These are phyloP conservation scores for Ogataea hybrid DNA, from an alignment of 1,139 yeast species.

Conservation along the genomic window DNA sequence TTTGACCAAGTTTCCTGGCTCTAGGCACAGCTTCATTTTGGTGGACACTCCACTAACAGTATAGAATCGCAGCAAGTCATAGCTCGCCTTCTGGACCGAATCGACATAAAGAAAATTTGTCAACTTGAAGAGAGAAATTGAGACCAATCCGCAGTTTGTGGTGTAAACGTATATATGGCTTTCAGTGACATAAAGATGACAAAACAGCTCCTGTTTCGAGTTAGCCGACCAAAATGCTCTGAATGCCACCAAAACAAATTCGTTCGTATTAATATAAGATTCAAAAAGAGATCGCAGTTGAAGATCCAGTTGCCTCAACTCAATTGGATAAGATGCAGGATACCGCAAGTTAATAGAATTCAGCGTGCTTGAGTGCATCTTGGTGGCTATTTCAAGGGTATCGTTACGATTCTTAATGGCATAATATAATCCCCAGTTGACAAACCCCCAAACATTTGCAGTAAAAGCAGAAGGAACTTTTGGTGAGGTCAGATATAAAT, in stretches of 20 bases:
- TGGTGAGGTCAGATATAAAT: conserved; percentile 56
- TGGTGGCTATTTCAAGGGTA: not conserved
- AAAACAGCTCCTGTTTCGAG: conserved; percentile 68
- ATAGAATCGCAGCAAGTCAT: too few species aligned
- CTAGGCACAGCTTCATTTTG: too few species aligned
- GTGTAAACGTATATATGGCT: too few species aligned
- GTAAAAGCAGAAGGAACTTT: conserved; percentile 77
- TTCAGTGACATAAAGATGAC: conserved; percentile 73
- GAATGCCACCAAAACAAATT: conserved; percentile 64
- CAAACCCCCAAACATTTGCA: conserved; percentile 87
- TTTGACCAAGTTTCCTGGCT: too few species aligned
- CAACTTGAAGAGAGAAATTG: too few species aligned
- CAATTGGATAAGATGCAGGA: conserved; percentile 64
- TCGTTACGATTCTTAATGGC: conserved; percentile 5
- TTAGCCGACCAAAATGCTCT: conserved; percentile 73
- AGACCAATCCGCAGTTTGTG: too few species aligned
- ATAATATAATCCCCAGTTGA: conserved; percentile 75
- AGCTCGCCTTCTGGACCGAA: too few species aligned
- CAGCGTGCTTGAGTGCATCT: not conserved
- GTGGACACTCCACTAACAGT: too few species aligned
- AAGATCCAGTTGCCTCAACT: conserved; percentile 62
- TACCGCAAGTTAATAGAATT: conserved; percentile 34
- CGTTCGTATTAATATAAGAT: conserved; percentile 51
- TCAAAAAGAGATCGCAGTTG: conserved; percentile 81
- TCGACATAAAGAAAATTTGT: too few species aligned